A percentile compares a stretch with the other conserved stretches of the same genome.
phyloP scores from a whole-genome alignment of 2,329 filamentous ascomycete genomes.

The Exophiala sideris region DNA sequence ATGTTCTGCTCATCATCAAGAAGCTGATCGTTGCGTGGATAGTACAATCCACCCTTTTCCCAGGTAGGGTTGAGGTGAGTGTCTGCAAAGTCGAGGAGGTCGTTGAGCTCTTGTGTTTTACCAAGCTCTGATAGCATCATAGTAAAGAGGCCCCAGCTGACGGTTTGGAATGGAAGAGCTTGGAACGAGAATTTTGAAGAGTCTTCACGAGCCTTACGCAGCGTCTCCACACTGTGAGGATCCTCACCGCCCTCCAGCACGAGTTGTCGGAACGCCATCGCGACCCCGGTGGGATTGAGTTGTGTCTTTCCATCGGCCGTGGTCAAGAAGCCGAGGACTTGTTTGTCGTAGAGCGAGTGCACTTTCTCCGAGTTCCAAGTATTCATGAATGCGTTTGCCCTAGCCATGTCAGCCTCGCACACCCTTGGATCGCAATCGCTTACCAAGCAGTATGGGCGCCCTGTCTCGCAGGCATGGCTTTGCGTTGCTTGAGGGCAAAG shows the following conservation, averaged over 20 bases:
- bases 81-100: constrained; percentile 16
- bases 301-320: constrained; percentile 27
- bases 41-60: constrained; percentile 21
- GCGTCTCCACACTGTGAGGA: neutral
- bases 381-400: constrained; percentile 36
- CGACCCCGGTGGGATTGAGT: constrained; percentile 24
- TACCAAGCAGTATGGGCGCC: constrained; percentile 33
- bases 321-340: constrained; percentile 32
- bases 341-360: constrained; percentile 26
- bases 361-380: constrained; percentile 39
- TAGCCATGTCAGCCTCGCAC: constrained; percentile 5
- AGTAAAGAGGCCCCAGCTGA: constrained; percentile 32
- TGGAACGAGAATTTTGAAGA: neutral
- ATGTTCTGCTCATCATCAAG: constrained; percentile 12
- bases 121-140: constrained; percentile 34
- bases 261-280: constrained; percentile 17
- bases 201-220: constrained; percentile 2
- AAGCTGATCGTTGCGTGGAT: constrained; percentile 18
- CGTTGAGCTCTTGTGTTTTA: constrained; percentile 10
- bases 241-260: neutral
- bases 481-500: constrained; percentile 32
- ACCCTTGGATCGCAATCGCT: constrained; percentile 2
- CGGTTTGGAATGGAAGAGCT: constrained; percentile 21
- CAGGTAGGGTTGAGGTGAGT: constrained; percentile 14
- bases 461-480: constrained; percentile 19